Evolutionary conservation across 805 yeast species (phyloP).

Genomic region (Saccharomycopsis sp.): DNA sequence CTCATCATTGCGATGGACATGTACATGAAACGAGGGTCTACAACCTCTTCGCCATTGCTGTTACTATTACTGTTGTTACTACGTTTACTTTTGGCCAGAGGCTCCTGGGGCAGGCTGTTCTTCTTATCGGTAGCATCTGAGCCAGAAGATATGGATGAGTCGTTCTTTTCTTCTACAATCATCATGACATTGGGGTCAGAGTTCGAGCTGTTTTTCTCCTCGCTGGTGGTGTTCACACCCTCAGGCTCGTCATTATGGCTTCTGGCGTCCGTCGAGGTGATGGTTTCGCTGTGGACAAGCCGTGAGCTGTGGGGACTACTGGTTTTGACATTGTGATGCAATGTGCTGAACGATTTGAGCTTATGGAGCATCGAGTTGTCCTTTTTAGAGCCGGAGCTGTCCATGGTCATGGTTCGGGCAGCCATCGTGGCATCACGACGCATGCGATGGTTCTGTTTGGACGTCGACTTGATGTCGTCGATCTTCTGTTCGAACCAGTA

Average conservation of each 20-base stretch:
- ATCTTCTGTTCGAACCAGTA: conserved; percentile 88
- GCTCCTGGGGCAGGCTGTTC: neutral
- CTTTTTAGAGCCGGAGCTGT: conserved; percentile 22
- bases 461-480: conserved; percentile 68
- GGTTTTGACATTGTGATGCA: neutral
- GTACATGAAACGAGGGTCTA: conserved; percentile 79
- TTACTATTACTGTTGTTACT: neutral
- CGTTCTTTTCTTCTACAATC: neutral
- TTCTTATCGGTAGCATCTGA: neutral
- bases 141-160: neutral
- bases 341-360: neutral
- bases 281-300: neutral
- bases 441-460: conserved; percentile 76
- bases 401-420: conserved; percentile 33
- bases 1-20: conserved; percentile 79
- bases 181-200: neutral
- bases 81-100: neutral
- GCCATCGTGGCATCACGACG: conserved; percentile 73
- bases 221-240: neutral
- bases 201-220: neutral
- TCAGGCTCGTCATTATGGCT: neutral
- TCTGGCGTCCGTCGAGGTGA: neutral
- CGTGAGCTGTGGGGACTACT: neutral
- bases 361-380: neutral
- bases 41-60: neutral